These are phyloP conservation scores for Zygosaccharomyces bisporus DNA, from an alignment of 805 yeast genomes.

Conservation along the genomic window DNA sequence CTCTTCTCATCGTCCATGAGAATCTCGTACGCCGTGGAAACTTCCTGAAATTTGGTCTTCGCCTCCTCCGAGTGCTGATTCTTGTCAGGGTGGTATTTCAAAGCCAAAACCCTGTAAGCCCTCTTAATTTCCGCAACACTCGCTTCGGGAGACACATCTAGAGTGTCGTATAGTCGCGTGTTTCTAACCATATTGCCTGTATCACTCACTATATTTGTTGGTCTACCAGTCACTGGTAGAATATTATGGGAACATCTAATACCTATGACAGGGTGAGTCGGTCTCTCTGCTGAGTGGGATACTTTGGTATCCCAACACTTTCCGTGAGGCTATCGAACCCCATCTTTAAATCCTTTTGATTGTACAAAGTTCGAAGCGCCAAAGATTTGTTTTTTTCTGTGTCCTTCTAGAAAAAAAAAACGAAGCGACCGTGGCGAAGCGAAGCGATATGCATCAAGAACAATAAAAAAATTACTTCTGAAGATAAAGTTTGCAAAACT, in stretches of 20 bases:
- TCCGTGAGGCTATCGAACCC: neutral
- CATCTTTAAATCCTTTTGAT: conserved; percentile 5
- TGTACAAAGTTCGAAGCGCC: conserved; percentile 7
- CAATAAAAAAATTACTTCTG: too few species aligned
- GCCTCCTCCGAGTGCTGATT: conserved; percentile 47
- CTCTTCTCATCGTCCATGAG: conserved; percentile 47
- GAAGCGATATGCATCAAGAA: neutral
- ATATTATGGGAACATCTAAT: neutral
- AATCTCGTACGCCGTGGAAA: conserved; percentile 64
- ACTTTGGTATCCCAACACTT: neutral
- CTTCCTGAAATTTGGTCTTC: conserved; percentile 54
- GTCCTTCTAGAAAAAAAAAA: conserved; percentile 9
- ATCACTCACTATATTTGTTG: neutral
- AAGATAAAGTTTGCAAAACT: too few species aligned
- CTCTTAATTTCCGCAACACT: conserved; percentile 48
- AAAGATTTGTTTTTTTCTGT: conserved; percentile 5
- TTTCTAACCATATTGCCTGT: conserved; percentile 10
- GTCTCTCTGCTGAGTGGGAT: neutral
- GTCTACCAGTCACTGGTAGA: conserved; percentile 5
- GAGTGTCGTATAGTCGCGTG: conserved; percentile 46
- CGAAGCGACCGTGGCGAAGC: conserved; percentile 1
- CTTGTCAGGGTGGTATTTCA: conserved; percentile 64
- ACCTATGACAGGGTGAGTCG: neutral
- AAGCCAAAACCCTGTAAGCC: conserved; percentile 50
- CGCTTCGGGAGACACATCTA: conserved; percentile 51